Evolutionary conservation across 169 alveolate genomes (phyloP).

Genomic region (Plasmodium coatneyi): DNA sequence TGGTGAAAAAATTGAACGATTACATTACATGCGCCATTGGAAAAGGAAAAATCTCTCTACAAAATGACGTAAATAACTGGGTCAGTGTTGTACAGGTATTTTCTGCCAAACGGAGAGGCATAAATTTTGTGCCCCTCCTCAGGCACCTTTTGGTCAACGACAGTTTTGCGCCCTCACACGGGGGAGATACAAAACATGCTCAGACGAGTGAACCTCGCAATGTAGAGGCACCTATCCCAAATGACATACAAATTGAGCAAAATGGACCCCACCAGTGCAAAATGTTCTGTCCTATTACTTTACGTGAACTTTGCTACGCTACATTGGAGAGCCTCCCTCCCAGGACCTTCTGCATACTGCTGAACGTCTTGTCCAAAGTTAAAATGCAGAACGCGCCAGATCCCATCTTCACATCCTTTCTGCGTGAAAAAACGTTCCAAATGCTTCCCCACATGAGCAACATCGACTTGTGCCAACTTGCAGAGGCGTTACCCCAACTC

Average conservation of each 20-base stretch:
- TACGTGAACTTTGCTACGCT: not conserved
- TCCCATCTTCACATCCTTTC: conserved; percentile 4
- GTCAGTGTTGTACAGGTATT: conserved; percentile 27
- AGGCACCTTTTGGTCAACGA: not conserved
- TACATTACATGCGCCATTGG: not conserved
- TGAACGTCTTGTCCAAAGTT: conserved; percentile 27
- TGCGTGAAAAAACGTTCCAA: not conserved
- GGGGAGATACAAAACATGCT: not conserved
- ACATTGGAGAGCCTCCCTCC: conserved; percentile 18
- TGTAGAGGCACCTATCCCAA: not conserved
- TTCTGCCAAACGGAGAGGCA: conserved; percentile 20
- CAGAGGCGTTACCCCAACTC: not conserved
- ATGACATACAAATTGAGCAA: not conserved
- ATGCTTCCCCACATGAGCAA: conserved; percentile 28
- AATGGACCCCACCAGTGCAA: not conserved
- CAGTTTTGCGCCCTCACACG: not conserved
- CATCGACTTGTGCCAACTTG: conserved; percentile 36
- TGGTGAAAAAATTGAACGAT: conserved; percentile 22
- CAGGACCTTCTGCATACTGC: conserved; percentile 18
- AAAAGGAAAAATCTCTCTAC: not conserved
- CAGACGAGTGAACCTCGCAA: not conserved
- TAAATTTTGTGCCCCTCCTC: conserved; percentile 39
- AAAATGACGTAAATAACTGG: conserved; percentile 46
- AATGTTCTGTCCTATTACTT: not conserved
- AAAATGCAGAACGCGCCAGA: not conserved